These are phyloP conservation scores for Echinosophora koreensis DNA, from an alignment of 306 rosid genomes.

Conservation along the genomic window DNA sequence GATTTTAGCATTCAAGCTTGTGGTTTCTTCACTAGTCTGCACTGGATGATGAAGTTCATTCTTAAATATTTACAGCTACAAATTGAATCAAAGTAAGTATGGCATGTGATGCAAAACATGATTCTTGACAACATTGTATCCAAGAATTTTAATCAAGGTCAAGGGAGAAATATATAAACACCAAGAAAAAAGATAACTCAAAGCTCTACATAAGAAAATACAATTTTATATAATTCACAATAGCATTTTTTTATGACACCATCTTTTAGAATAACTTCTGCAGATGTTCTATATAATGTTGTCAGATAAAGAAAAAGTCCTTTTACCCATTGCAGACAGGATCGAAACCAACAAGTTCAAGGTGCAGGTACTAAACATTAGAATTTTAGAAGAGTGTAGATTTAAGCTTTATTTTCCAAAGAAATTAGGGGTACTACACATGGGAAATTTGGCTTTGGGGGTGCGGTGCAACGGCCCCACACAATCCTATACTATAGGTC, in stretches of 20 bases:
- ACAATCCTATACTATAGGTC: background rate
- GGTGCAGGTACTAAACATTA: background rate
- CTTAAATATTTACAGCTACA: conserved; percentile 50
- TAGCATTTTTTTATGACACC: background rate
- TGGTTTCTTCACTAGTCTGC: conserved; percentile 75
- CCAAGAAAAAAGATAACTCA: background rate
- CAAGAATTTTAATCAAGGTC: conserved; percentile 28
- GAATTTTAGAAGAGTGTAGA: conserved; percentile 5
- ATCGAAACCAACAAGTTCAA: background rate
- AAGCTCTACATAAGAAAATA: background rate
- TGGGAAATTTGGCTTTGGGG: conserved; percentile 24
- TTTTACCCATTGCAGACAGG: conserved; percentile 5
- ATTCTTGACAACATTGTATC: background rate
- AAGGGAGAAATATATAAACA: background rate
- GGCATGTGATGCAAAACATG: conserved; percentile 32
- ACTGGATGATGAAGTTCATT: conserved; percentile 63
- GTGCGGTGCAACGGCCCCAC: background rate
- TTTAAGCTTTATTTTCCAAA: background rate
- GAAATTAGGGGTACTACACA: conserved; percentile 7
- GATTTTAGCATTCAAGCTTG: conserved; percentile 54
- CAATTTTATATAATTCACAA: conserved; percentile 1
- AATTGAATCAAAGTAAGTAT: conserved; percentile 27
- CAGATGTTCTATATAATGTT: background rate
- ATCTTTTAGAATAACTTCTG: conserved; percentile 24
- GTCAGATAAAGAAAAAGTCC: background rate